Base-by-base conservation (phyloP, 2,329 filamentous ascomycete species). In the Botrytis aclada region DNA sequence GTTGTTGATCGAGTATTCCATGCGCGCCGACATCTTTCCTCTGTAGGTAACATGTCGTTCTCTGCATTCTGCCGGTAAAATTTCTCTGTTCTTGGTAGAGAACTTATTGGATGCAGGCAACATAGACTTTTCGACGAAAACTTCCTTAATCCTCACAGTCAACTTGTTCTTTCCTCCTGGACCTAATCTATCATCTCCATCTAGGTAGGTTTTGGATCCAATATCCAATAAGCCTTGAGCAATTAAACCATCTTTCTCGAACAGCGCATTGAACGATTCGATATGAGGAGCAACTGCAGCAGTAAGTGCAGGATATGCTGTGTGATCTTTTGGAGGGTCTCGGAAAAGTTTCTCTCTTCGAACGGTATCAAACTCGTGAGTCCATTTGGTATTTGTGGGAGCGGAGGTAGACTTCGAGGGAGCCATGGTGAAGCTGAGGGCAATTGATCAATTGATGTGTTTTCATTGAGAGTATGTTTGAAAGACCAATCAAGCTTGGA, bases 231-330 rank as follows among this genome's bases (percentile, higher is more conserved):
- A 82, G 20, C 88, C 94, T 76, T 93, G 90, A 67, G 92, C 88
- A 71, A 99, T 82, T 70, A 92, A 85, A 70, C 93, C 93, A 82
- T 91, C 87, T 73, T 87, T 86, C 45, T 90, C 88, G 81, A 98
- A 97, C 65, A 98, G 87, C 70, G 90, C 90, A 85, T 99, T 97
- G 88, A 98, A 99, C 10, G 96, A 96, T 80, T 98, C 91, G 78
- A 98, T 92, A 83, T 99, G 96, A 67, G 96, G 96, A 77, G 93
- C 88, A 74, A 98, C 90, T n/a, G 95, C 93, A 74, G 88, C 88
- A 79, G 95, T 92, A 65, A 99, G 89, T 34, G 92, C 88, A 22
- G 96, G 96, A 80, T 97, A 98, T 74, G 95, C 94, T 16, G 92
- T 92, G 78, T 89, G 92, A 81, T 98, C 95, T 80, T 89, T 92